Conservation (phyloP, 169 alveolate species). For the Cryptosporidium baileyi region DNA sequence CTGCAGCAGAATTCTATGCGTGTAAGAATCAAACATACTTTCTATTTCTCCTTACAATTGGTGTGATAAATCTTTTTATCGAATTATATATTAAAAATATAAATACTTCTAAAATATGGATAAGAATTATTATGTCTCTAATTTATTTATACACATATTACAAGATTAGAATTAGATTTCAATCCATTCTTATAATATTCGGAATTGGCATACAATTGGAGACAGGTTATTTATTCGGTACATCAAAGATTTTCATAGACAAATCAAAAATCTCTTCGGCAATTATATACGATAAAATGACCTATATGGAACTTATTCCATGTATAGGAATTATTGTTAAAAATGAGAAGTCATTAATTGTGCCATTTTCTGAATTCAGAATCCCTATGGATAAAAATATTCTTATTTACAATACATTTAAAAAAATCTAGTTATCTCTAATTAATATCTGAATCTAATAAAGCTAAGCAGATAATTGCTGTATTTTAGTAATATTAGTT, state of each 20-base stretch:
- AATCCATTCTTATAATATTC: conserved; percentile 20
- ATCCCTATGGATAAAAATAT: conserved; percentile 44
- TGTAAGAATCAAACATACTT: conserved; percentile 6
- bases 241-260: conserved; percentile 7
- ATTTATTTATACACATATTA: background rate
- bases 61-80: background rate
- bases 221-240: conserved; percentile 17
- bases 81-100: no score
- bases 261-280: conserved; percentile 28
- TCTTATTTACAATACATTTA: conserved; percentile 14
- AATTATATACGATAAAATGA: conserved; percentile 51
- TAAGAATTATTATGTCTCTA: background rate
- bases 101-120: background rate
- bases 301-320: conserved; percentile 41
- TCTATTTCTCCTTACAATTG: background rate
- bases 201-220: conserved; percentile 53
- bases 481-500: background rate
- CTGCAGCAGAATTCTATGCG: conserved; percentile 17
- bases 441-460: background rate
- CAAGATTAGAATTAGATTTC: conserved; percentile 20
- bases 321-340: conserved; percentile 19
- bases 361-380: conserved; percentile 41
- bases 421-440: background rate
- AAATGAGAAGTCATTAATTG: conserved; percentile 26
- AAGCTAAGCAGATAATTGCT: background rate